Evolutionary conservation across 2,329 filamentous ascomycete species (phyloP).

Genomic region (Trichoderma pleuroti): DNA sequence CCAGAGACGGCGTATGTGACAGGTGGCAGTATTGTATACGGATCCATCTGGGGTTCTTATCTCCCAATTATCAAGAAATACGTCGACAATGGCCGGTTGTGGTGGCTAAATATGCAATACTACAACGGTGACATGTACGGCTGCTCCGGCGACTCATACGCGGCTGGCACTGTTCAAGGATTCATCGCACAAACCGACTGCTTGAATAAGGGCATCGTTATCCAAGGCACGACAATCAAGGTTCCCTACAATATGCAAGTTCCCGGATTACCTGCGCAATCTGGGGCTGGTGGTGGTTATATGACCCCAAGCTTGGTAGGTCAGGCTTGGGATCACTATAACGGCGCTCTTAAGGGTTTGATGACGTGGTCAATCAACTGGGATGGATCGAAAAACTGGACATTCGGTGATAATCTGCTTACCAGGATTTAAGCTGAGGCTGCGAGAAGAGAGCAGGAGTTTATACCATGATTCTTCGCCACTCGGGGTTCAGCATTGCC

Average conservation of each 20-base stretch:
- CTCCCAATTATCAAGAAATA: conserved; percentile 38
- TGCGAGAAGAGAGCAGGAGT: background rate
- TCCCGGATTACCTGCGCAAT: conserved; percentile 36
- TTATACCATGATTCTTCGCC: background rate
- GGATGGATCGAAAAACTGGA: conserved; percentile 35
- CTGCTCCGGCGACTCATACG: conserved; percentile 33
- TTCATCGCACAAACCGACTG: conserved; percentile 37
- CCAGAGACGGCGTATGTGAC: conserved; percentile 38
- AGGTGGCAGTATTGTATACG: conserved; percentile 31
- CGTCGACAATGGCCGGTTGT: conserved; percentile 34
- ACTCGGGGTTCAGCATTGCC: background rate
- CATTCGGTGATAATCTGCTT: conserved; percentile 33
- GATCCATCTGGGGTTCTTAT: conserved; percentile 36
- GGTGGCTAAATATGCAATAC: conserved; percentile 39
- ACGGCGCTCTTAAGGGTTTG: conserved; percentile 32
- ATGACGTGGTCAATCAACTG: conserved; percentile 40
- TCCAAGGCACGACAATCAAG: conserved; percentile 33
- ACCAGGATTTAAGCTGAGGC: conserved; percentile 7
- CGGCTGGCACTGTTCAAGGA: conserved; percentile 31
- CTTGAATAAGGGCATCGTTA: conserved; percentile 31
- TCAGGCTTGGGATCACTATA: conserved; percentile 32
- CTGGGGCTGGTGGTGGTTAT: conserved; percentile 33
- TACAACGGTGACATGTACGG: conserved; percentile 39
- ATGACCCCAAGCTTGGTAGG: conserved; percentile 31
- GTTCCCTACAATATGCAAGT: conserved; percentile 35